Conservation (phyloP, 2,329 filamentous ascomycete genomes). For the Akanthomyces uredinophilus region DNA sequence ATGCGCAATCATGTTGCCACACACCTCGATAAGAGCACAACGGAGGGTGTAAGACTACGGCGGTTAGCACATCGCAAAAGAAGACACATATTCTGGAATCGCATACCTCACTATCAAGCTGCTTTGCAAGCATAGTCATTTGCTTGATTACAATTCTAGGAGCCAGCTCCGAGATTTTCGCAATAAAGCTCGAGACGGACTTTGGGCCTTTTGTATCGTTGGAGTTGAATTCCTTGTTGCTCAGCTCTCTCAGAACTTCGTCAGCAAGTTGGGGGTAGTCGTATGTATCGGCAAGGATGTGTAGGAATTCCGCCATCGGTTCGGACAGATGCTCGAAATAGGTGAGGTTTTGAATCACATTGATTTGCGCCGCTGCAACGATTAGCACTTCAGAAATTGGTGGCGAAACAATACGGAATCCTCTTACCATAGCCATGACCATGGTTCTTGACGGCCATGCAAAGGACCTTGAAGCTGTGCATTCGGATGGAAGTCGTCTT, state of each 20-base stretch:
- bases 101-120: slow-evolving; percentile 83
- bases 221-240: slow-evolving; percentile 96
- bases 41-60: slow-evolving; percentile 80
- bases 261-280: slow-evolving; percentile 94
- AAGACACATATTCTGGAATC: no score
- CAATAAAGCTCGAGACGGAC: slow-evolving; percentile 89
- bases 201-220: slow-evolving; percentile 95
- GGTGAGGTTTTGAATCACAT: slow-evolving; percentile 93
- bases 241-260: slow-evolving; percentile 88
- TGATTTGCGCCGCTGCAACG: slow-evolving; percentile 81
- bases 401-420: slow-evolving; percentile 21
- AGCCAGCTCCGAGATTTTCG: slow-evolving; percentile 86
- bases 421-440: slow-evolving; percentile 83
- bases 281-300: slow-evolving; percentile 94
- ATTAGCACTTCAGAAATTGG: slow-evolving; percentile 24
- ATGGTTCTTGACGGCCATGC: slow-evolving; percentile 94
- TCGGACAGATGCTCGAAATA: slow-evolving; percentile 99
- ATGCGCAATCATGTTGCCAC: slow-evolving; percentile 88
- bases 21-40: slow-evolving; percentile 92
- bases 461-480: slow-evolving; percentile 96
- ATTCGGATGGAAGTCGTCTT: slow-evolving; percentile 88
- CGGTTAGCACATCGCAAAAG: slow-evolving; percentile 21
- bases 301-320: slow-evolving; percentile 96
- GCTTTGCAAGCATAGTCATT: slow-evolving; percentile 90
- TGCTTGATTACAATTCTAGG: slow-evolving; percentile 94